phyloP scores from a whole-genome alignment of 176 grass and related monocot species.

The Microstegium vimineum region DNA sequence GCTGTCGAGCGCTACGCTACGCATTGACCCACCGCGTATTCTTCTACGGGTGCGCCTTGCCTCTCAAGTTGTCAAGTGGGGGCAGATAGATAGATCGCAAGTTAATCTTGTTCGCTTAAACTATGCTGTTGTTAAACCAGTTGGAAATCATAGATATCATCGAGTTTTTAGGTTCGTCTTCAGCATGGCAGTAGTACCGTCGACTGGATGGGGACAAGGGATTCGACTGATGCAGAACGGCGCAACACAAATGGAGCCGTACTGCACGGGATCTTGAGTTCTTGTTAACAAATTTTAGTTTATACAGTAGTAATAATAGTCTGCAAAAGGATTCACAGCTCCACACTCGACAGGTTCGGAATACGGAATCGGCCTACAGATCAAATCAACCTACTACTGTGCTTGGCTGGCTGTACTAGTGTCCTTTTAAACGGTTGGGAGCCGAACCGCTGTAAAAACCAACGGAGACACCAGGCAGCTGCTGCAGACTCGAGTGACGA shows the following conservation, averaged over 20 bases:
- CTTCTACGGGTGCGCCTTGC: not conserved
- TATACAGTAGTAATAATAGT: not conserved
- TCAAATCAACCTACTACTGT: not conserved
- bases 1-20: slow-evolving; percentile 15
- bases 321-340: slow-evolving; percentile 43
- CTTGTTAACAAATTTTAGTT: not conserved
- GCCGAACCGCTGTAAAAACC: slow-evolving; percentile 35
- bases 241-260: not conserved
- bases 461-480: not conserved
- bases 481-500: not conserved
- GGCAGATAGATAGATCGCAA: slow-evolving; percentile 17
- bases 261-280: not conserved
- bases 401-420: too few species aligned
- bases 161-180: not conserved
- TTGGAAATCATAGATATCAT: not conserved
- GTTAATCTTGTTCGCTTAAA: not conserved
- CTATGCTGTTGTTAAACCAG: not conserved
- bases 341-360: slow-evolving; percentile 31
- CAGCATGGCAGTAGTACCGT: not conserved
- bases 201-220: not conserved
- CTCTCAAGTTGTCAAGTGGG: not conserved
- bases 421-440: not conserved
- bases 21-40: slow-evolving; percentile 2
- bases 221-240: not conserved
- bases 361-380: slow-evolving; percentile 35